These are phyloP conservation scores for Camelina laxa DNA, from an alignment of 345 rosid species.

Conservation along the genomic window DNA sequence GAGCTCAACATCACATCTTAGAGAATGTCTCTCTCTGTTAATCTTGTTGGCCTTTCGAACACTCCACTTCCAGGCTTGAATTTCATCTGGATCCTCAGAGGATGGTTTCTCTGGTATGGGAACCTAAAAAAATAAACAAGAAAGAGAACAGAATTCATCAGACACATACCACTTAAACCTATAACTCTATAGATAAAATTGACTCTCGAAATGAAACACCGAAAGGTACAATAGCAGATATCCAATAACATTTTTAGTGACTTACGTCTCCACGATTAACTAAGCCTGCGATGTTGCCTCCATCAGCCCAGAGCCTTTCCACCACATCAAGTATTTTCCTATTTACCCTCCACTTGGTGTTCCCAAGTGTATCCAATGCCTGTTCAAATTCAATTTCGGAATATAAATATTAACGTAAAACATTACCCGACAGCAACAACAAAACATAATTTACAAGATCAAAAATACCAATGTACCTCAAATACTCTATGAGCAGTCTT, in stretches of 20 bases:
- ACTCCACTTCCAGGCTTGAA: slow-evolving; percentile 82
- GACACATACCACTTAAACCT: slow-evolving; percentile 10
- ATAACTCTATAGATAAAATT: background rate
- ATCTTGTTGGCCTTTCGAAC: slow-evolving; percentile 71
- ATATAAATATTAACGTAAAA: background rate
- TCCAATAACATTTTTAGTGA: slow-evolving; percentile 20
- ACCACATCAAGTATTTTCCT: slow-evolving; percentile 70
- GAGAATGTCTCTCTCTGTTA: slow-evolving; percentile 92
- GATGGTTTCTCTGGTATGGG: slow-evolving; percentile 73
- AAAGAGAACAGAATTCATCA: slow-evolving; percentile 7
- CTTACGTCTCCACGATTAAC: slow-evolving; percentile 92
- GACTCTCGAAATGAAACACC: background rate
- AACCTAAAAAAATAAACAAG: slow-evolving; percentile 49
- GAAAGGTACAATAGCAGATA: background rate
- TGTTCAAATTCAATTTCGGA: slow-evolving; percentile 36
- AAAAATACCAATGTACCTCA: slow-evolving; percentile 59
- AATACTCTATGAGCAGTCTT: slow-evolving; percentile 68
- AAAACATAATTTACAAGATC: slow-evolving; percentile 9
- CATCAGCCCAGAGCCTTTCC: slow-evolving; percentile 87
- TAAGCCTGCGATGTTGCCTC: slow-evolving; percentile 87
- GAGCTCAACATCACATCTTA: slow-evolving; percentile 90
- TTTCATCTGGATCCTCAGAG: slow-evolving; percentile 66
- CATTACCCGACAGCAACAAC: slow-evolving; percentile 1
- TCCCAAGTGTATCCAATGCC: slow-evolving; percentile 98
- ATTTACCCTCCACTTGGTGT: slow-evolving; percentile 94